Evolutionary conservation across 306 rosid species (phyloP), one percentile per base, ranked within the genome.

Genomic region (Begonia peltatifolia): DNA sequence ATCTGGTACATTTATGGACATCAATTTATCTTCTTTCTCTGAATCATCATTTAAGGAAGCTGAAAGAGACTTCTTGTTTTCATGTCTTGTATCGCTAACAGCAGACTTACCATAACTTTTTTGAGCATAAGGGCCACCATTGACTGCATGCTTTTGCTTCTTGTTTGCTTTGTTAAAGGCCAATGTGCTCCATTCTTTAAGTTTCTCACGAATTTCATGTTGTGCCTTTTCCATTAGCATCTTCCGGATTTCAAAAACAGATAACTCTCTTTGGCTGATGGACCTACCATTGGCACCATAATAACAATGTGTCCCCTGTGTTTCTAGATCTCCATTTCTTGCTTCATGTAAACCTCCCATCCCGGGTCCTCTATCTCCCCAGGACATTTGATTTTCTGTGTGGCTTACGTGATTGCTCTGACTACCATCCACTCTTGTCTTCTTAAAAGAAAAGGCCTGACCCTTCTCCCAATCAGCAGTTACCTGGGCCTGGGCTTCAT

Each of bases 1-100:
- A 59, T 92, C 99, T 2, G 96, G 99, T 62, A 92, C 99, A 56
- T 73, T 81, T 71, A 84, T 86, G 51, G 80, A 51, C 59, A 73
- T 47, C 13, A 71, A 74, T 46, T 68, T 14, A 38, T 30, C 73
- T 50, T 63, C 75, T 60, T 60, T 47, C 48, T 57, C 70, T 2
- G 68, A 10, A 64, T 52, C 71, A 51, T 65, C 62, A 42, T 56
- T 74, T 41, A 64, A 57, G 50, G 63, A 43, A 63, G 36, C 76
- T 50, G 68, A 61, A 16, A 61, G 47, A 55, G 79, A 66, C 75
- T 65, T 68, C 67, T 30, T 18, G 3, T 41, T 57, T 38, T 53
- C 12, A 53, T 14, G 38, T 41, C 64, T 15, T 50, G 62, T 73
- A 50, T 65, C 53, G 58, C 52, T 66, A 47, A 52, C 56, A 59